These are phyloP conservation scores for Liquidambar formosana DNA, from an alignment of 164 flowering plant genomes.

Conservation along the genomic window DNA sequence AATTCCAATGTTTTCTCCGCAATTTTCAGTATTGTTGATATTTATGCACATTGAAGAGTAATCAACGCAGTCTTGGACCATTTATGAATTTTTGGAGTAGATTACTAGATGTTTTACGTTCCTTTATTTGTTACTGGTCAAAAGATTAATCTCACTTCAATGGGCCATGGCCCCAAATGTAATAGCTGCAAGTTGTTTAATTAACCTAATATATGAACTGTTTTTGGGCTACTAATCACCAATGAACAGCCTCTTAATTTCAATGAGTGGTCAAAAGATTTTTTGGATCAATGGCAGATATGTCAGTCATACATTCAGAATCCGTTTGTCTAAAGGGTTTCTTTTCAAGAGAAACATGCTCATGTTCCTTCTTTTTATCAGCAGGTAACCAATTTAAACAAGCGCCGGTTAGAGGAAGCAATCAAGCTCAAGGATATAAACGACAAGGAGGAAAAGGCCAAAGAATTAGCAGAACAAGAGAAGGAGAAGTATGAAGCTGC, in stretches of 20 bases:
- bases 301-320: background rate
- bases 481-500: conserved; percentile 59
- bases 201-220: background rate
- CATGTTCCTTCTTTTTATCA: conserved; percentile 26
- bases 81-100: too few species aligned
- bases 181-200: background rate
- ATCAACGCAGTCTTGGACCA: too few species aligned
- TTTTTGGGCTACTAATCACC: background rate
- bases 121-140: background rate
- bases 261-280: background rate
- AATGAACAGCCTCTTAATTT: background rate
- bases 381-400: conserved; percentile 46
- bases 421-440: conserved; percentile 52
- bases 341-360: background rate
- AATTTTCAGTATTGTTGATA: background rate
- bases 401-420: conserved; percentile 52
- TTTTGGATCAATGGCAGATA: background rate
- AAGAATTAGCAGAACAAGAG: conserved; percentile 55
- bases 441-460: conserved; percentile 51
- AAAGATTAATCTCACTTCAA: background rate
- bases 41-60: too few species aligned
- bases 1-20: too few species aligned
- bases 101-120: too few species aligned
- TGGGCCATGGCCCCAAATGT: background rate
- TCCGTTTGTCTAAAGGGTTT: background rate